Percentiles rank a stretch among this genome's conserved stretches.
phyloP scores from a whole-genome alignment of 2,329 filamentous ascomycete genomes.

The Botryotinia calthae region DNA sequence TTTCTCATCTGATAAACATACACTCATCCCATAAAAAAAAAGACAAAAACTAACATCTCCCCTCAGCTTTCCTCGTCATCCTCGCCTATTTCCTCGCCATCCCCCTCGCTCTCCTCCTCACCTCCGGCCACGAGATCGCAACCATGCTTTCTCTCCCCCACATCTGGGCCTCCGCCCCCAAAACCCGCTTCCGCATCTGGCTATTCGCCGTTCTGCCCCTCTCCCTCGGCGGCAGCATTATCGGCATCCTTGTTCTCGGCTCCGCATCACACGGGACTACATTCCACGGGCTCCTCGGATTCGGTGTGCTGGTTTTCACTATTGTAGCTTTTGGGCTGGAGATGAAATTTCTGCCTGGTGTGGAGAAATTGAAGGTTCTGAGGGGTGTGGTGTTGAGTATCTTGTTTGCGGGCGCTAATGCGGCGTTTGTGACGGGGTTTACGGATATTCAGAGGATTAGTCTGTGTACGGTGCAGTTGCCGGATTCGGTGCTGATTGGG shows the following conservation, averaged over 20 bases:
- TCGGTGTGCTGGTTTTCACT: neutral
- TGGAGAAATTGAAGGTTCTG: neutral
- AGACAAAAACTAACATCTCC: neutral
- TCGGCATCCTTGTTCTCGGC: constrained; percentile 8
- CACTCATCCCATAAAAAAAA: neutral
- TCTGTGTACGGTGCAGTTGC: constrained; percentile 14
- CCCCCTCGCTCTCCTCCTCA: constrained; percentile 1
- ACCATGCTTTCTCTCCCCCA: constrained; percentile 1
- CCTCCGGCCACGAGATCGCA: constrained; percentile 17
- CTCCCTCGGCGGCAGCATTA: neutral
- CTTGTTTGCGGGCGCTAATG: rapidly evolving
- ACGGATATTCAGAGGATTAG: constrained; percentile 12
- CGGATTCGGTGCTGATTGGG: constrained; percentile 10
- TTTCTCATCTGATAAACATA: too few species aligned
- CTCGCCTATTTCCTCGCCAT: constrained; percentile 13
- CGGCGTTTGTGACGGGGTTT: constrained; percentile 1
- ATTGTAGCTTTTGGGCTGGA: neutral
- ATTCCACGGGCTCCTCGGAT: neutral
- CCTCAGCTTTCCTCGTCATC: neutral
- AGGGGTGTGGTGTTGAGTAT: neutral
- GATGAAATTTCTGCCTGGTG: neutral
- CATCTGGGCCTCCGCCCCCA: constrained; percentile 8
- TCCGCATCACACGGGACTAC: neutral
- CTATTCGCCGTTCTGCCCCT: neutral
- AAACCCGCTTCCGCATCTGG: constrained; percentile 13